These are phyloP conservation scores for Candida xyloterini DNA, from an alignment of 805 yeast species.

Conservation along the genomic window DNA sequence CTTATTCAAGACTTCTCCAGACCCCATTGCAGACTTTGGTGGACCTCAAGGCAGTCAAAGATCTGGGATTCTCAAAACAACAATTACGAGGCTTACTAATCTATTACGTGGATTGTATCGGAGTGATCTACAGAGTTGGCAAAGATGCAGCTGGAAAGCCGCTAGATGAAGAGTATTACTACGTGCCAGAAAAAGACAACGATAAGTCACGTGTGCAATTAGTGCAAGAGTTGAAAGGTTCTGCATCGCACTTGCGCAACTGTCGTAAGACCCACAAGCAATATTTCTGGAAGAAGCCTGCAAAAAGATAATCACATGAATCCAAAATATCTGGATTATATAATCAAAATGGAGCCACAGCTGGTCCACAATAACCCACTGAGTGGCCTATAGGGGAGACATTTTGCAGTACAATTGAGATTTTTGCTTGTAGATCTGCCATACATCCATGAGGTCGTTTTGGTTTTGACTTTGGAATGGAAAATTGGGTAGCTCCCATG, in stretches of 20 bases:
- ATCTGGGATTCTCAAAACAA: constrained; percentile 42
- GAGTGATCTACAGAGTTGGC: constrained; percentile 85
- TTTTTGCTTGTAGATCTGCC: not conserved
- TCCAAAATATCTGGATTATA: constrained; percentile 1
- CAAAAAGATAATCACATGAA: constrained; percentile 13
- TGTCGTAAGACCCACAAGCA: constrained; percentile 95
- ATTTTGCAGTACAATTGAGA: not conserved
- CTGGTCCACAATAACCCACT: not conserved
- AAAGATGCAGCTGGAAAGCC: constrained; percentile 97
- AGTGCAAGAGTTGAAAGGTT: constrained; percentile 77
- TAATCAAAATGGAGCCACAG: constrained; percentile 6
- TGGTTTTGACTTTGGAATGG: not conserved
- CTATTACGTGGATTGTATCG: constrained; percentile 58
- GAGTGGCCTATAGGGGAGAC: too few relatives aligned
- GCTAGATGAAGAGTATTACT: constrained; percentile 90
- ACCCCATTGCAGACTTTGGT: constrained; percentile 73
- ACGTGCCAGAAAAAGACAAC: constrained; percentile 76
- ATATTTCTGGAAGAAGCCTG: constrained; percentile 70
- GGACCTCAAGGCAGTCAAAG: constrained; percentile 55
- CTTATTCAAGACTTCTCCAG: constrained; percentile 83
- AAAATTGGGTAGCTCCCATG: constrained; percentile 6
- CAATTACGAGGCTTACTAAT: constrained; percentile 45
- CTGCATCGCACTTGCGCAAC: constrained; percentile 68
- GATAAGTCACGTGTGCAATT: constrained; percentile 66
- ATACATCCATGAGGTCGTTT: not conserved